Evolutionary conservation across 805 yeast genomes (phyloP), one percentile per base, ranked within the genome.

Genomic region (Cyberlindnera veronae): DNA sequence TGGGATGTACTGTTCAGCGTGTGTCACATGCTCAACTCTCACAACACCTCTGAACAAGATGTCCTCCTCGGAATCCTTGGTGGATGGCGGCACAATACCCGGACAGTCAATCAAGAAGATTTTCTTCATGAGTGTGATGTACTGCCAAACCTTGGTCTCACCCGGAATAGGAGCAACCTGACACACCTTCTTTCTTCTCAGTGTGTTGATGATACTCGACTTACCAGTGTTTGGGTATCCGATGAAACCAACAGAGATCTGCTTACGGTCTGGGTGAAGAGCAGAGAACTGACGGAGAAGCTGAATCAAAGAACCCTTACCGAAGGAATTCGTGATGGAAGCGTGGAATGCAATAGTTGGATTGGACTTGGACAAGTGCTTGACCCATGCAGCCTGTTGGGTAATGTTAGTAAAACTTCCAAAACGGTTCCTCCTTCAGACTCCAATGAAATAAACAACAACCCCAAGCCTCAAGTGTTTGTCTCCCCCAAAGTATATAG

Each of bases 161-260:
- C 99, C 99, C 22, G 99, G 99, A 55, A 91, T 89, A 34, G 99
- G 99, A 2, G 99, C 99, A 34, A 91, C 98, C 32, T 76, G 81
- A 69, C 98, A 93, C 34, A 91, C 99, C 68, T 91, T 93, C 76
- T 93, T 93, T 63, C 82, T 81, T 61, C 97, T 79, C 54, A 91
- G 70, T 2, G 98, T 90, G 68, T 91, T 91, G 58, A 91, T 91
- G 51, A 91, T 88, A 30, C 96, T 86, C 1, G 98, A 91, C 62
- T 91, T 91, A 51, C 99, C 99, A n/a, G 96, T 84, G 61, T 91
- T 91, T 51, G 99, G 99, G 62, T 93, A 91, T 13, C 99, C 99
- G 59, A 91, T 90, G 56, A 91, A 86, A 3, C 99, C 99, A 43
- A 91, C 96, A 16, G 97, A 89, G 39, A 91, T 89, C 64, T 91